Percentiles rank a stretch among this genome's conserved stretches.
These are phyloP conservation scores for Rheum nobile DNA, from an alignment of 148 eudicot species.

Conservation along the genomic window DNA sequence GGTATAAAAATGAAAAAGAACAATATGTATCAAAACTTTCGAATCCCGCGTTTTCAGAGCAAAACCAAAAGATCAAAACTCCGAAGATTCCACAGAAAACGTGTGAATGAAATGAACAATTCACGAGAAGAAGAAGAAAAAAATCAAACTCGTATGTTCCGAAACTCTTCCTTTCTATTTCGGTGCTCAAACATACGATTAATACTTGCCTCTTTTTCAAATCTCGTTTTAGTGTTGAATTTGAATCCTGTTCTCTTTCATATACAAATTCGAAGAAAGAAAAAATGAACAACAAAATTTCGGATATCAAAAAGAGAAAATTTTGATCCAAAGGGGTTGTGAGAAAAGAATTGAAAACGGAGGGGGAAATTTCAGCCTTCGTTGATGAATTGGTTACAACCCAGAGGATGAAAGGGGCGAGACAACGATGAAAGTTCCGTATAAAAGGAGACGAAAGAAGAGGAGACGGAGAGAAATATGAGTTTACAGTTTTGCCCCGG, in stretches of 20 bases:
- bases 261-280: neutral
- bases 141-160: neutral
- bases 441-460: neutral
- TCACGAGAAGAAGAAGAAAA: neutral
- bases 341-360: neutral
- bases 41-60: neutral
- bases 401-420: constrained; percentile 8
- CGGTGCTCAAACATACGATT: neutral
- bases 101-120: neutral
- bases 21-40: neutral
- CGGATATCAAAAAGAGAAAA: neutral
- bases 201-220: neutral
- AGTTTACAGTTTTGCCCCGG: constrained; percentile 15
- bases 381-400: constrained; percentile 10
- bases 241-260: neutral
- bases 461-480: constrained; percentile 6
- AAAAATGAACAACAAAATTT: neutral
- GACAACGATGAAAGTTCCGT: neutral
- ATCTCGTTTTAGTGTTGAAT: neutral
- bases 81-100: neutral
- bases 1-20: neutral
- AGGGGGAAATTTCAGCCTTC: neutral
- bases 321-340: constrained; percentile 19
- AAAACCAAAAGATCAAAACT: constrained; percentile 2
- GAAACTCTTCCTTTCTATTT: neutral